These are phyloP conservation scores for Picea glauca DNA, from an alignment of 75 land plant species.

Conservation along the genomic window DNA sequence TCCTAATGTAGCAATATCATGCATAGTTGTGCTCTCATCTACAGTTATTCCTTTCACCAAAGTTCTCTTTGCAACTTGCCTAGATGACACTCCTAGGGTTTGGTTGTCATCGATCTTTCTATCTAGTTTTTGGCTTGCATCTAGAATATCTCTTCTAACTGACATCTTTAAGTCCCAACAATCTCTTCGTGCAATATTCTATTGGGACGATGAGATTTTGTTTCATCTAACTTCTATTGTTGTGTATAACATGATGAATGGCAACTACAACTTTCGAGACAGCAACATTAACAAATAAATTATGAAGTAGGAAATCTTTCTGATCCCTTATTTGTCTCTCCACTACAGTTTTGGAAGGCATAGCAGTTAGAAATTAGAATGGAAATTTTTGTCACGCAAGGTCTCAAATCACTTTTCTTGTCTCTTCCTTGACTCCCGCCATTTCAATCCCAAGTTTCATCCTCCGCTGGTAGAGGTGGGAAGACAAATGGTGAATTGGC, in stretches of 20 bases:
- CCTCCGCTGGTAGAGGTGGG: constrained; percentile 80
- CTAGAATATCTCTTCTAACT: constrained; percentile 50
- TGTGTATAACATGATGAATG: constrained; percentile 26
- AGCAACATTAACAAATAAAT: constrained; percentile 83
- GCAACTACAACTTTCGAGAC: constrained; percentile 62
- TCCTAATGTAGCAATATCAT: constrained; percentile 86
- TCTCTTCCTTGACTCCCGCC: constrained; percentile 89
- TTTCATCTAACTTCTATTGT: constrained; percentile 8
- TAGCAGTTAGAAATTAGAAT: constrained; percentile 71
- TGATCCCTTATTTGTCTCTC: constrained; percentile 88
- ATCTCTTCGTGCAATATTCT: constrained; percentile 43
- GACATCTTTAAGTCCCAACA: constrained; percentile 57
- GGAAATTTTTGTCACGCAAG: constrained; percentile 74
- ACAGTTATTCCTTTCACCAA: constrained; percentile 95
- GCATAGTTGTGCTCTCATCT: constrained; percentile 92
- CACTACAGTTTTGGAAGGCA: constrained; percentile 93
- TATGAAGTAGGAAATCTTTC: constrained; percentile 90
- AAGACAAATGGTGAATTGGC: constrained; percentile 70
- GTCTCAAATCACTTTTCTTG: constrained; percentile 38
- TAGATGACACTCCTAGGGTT: constrained; percentile 30
- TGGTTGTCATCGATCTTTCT: constrained; percentile 59
- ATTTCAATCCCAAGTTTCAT: constrained; percentile 88
- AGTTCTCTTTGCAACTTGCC: constrained; percentile 64
- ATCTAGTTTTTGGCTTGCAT: constrained; percentile 70
- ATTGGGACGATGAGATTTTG: background rate